Evolutionary conservation across 371 early-diverging fungal genomes (phyloP).

Genomic region (Actinomucor elegans): DNA sequence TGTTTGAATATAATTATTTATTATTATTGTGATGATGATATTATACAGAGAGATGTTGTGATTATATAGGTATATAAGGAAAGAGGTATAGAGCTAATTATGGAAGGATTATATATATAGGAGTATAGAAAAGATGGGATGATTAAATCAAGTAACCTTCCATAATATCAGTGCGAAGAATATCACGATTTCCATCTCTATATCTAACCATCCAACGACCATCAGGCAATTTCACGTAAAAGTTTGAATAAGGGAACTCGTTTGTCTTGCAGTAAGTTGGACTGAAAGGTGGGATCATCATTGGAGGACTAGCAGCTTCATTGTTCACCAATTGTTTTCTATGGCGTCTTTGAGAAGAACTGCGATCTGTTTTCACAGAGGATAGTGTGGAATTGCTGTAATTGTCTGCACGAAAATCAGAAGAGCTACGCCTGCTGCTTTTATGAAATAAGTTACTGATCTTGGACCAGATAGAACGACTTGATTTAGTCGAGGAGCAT

Average conservation of each 20-base stretch:
- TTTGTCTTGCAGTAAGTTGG: conserved; percentile 44
- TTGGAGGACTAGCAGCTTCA: conserved; percentile 5
- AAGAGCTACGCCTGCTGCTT: neutral
- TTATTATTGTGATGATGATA: too few species aligned
- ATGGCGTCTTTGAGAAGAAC: conserved; percentile 12
- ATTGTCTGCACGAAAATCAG: conserved; percentile 2
- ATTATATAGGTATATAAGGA: neutral
- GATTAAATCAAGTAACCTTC: conserved; percentile 37
- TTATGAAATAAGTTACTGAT: conserved; percentile 14
- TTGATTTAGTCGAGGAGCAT: conserved; percentile 14
- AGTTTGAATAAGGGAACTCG: conserved; percentile 52
- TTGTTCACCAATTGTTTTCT: conserved; percentile 20
- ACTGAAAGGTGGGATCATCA: conserved; percentile 46
- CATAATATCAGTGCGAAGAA: conserved; percentile 45
- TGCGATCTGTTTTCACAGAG: conserved; percentile 12
- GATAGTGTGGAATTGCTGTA: conserved; percentile 20
- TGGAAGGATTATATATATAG: too few species aligned
- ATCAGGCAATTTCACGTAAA: conserved; percentile 46
- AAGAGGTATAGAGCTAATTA: too few species aligned
- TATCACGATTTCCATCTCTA: conserved; percentile 46
- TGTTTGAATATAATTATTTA: too few species aligned
- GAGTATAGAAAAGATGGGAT: neutral
- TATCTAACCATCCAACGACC: conserved; percentile 51
- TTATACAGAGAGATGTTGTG: too few species aligned
- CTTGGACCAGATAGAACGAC: conserved; percentile 19